A percentile compares a stretch with the other conserved stretches of the same genome.
Evolutionary conservation across 192 early-diverging fungal species (phyloP).

Genomic region (Cladochytrium replicatum): DNA sequence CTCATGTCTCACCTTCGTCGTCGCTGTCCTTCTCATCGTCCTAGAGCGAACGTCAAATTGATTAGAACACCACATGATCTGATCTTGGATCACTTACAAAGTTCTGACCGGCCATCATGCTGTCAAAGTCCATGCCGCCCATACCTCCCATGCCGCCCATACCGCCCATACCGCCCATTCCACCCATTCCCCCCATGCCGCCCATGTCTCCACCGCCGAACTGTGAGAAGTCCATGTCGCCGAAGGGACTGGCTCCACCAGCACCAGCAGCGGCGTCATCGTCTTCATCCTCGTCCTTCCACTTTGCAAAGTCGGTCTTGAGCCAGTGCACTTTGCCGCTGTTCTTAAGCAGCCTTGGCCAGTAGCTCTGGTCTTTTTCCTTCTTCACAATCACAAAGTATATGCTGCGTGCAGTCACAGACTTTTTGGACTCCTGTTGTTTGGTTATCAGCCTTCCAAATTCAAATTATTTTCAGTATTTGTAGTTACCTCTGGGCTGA

Average conservation of each 20-base stretch:
- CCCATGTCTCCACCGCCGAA: slow-evolving; percentile 52
- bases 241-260: slow-evolving; percentile 27
- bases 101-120: slow-evolving; percentile 45
- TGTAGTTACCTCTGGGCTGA: slow-evolving; percentile 68
- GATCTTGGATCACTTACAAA: too few relatives aligned
- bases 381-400: slow-evolving; percentile 66
- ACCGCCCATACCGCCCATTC: slow-evolving; percentile 37
- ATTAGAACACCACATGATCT: too few relatives aligned
- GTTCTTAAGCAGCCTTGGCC: slow-evolving; percentile 74
- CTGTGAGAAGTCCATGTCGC: slow-evolving; percentile 60
- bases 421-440: slow-evolving; percentile 54
- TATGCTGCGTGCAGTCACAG: slow-evolving; percentile 54
- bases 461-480: too few relatives aligned
- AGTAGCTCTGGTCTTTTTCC: slow-evolving; percentile 55
- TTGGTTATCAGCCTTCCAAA: neutral
- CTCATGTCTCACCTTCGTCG: too few relatives aligned
- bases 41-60: too few relatives aligned
- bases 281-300: slow-evolving; percentile 90
- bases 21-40: too few relatives aligned
- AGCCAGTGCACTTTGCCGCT: slow-evolving; percentile 58
- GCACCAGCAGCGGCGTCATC: slow-evolving; percentile 52
- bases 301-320: slow-evolving; percentile 84
- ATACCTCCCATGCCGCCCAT: slow-evolving; percentile 51
- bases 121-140: slow-evolving; percentile 25
- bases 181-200: slow-evolving; percentile 32